Evolutionary conservation across 495 filamentous ascomycete genomes (phyloP).

Genomic region (Platismatia glauca): DNA sequence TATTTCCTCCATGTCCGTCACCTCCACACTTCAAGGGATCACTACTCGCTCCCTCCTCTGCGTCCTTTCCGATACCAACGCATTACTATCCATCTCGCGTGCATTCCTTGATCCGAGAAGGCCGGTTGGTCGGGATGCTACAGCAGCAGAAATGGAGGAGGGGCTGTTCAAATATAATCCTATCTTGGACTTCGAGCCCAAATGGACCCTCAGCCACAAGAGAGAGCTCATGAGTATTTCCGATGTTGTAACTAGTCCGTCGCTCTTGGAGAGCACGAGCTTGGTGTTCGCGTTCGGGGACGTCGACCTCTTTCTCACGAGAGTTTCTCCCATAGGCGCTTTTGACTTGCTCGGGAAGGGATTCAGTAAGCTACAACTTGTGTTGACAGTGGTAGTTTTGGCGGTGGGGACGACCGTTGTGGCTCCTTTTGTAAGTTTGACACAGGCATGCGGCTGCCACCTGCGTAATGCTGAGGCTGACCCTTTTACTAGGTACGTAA

Average conservation of each 20-base stretch:
- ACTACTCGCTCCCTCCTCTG: constrained; percentile 75
- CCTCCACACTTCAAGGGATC: constrained; percentile 88
- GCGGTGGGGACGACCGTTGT: constrained; percentile 62
- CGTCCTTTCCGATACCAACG: constrained; percentile 56
- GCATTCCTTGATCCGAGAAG: constrained; percentile 76
- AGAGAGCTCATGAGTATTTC: constrained; percentile 71
- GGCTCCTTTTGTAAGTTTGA: constrained; percentile 68
- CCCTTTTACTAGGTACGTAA: constrained; percentile 20
- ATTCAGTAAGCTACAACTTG: constrained; percentile 80
- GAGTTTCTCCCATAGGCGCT: constrained; percentile 70
- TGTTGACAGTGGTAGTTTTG: constrained; percentile 73
- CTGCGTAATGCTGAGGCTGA: constrained; percentile 3
- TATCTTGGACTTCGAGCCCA: constrained; percentile 73
- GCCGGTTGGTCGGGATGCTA: constrained; percentile 77
- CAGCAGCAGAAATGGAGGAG: constrained; percentile 67
- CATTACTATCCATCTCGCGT: constrained; percentile 72
- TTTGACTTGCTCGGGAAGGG: constrained; percentile 91
- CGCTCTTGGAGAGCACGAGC: constrained; percentile 85
- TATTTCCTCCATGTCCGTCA: constrained; percentile 71
- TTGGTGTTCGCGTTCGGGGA: constrained; percentile 80
- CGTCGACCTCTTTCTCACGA: constrained; percentile 76
- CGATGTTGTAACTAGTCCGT: constrained; percentile 61
- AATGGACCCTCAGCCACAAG: constrained; percentile 70
- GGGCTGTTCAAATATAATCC: constrained; percentile 70
- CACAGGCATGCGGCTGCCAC: constrained; percentile 1